A percentile compares a stretch with the other conserved stretches of the same genome.
Evolutionary conservation across 257 asterid species (phyloP).

Genomic region (Penstemon eatonii): DNA sequence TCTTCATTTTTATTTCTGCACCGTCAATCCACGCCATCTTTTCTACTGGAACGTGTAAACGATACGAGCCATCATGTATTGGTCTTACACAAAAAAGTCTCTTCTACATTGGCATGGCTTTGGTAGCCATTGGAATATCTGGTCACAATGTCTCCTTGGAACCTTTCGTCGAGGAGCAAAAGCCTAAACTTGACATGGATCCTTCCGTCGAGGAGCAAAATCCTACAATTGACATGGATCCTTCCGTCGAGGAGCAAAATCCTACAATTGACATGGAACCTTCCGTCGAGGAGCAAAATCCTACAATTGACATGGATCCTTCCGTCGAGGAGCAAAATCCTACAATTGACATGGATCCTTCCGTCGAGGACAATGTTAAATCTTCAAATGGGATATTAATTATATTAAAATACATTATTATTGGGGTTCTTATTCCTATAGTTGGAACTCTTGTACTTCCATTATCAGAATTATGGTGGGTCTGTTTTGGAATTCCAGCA

Average conservation of each 20-base stretch:
- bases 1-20: slow-evolving; percentile 19
- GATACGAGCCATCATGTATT: slow-evolving; percentile 10
- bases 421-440: not conserved
- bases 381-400: too few species aligned
- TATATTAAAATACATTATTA: too few species aligned
- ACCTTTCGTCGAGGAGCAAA: too few species aligned
- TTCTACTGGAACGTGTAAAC: slow-evolving; percentile 10
- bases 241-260: not conserved
- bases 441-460: not conserved
- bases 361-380: too few species aligned
- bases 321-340: not conserved
- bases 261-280: not conserved
- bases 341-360: not conserved
- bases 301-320: not conserved
- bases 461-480: not conserved
- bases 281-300: slow-evolving; percentile 27
- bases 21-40: slow-evolving; percentile 11
- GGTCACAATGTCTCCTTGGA: too few species aligned
- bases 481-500: slow-evolving; percentile 9
- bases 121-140: not conserved
- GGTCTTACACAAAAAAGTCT: slow-evolving; percentile 17
- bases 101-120: slow-evolving; percentile 23
- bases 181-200: not conserved
- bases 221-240: not conserved
- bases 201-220: slow-evolving; percentile 26